phyloP scores from a whole-genome alignment of 2,329 filamentous ascomycete species.

The Alternaria triticina region DNA sequence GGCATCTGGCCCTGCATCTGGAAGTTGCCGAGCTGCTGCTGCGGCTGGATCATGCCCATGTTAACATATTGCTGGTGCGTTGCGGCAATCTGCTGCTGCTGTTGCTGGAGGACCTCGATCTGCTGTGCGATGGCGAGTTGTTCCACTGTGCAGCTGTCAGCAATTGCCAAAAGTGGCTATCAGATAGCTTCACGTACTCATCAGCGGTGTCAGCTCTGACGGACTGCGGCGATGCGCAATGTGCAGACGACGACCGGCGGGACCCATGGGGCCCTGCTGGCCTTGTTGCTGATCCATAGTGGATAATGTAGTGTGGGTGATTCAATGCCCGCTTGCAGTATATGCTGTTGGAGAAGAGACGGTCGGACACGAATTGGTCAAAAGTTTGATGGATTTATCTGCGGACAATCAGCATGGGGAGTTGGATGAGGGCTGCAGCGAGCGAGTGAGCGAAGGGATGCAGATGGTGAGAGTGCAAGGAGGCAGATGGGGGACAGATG shows the following conservation, averaged over 20 bases:
- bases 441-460: background rate
- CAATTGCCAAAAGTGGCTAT: conserved; percentile 11
- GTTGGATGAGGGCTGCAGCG: background rate
- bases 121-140: conserved; percentile 97
- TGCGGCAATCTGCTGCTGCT: conserved; percentile 96
- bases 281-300: conserved; percentile 59
- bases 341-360: conserved; percentile 33
- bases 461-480: conserved; percentile 2
- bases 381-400: conserved; percentile 35
- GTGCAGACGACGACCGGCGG: conserved; percentile 87
- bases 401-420: conserved; percentile 23
- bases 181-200: conserved; percentile 75
- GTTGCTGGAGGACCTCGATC: conserved; percentile 95
- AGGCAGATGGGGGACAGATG: conserved; percentile 17
- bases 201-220: conserved; percentile 94
- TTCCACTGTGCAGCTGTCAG: conserved; percentile 71
- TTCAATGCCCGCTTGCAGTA: conserved; percentile 32
- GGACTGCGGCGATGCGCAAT: conserved; percentile 97
- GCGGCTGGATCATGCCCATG: conserved; percentile 90
- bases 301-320: conserved; percentile 28
- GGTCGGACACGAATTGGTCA: conserved; percentile 30
- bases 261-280: conserved; percentile 66
- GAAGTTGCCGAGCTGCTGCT: conserved; percentile 72
- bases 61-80: conserved; percentile 98
- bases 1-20: conserved; percentile 74